Evolutionary conservation across 1,284 basidiomycete genomes (phyloP).

Genomic region (Paramarasmius palmivorus): DNA sequence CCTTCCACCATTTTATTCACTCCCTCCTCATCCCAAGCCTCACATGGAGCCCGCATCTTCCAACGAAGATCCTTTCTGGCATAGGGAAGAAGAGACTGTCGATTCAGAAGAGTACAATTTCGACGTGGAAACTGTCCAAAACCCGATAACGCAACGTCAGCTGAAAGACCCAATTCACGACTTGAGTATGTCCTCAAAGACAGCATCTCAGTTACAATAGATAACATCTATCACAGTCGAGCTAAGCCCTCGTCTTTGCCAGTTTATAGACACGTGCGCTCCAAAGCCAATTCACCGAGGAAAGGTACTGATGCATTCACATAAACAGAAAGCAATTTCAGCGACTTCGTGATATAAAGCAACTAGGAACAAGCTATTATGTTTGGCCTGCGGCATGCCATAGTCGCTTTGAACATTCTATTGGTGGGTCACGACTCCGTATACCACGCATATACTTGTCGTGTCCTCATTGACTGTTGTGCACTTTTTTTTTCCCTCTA

Average conservation of each 20-base stretch:
- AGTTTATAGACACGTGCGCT: conserved; percentile 51
- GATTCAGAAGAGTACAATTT: no score
- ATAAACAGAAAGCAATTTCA: conserved; percentile 57
- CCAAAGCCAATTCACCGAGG: background rate
- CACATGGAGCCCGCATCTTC: no score
- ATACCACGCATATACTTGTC: background rate
- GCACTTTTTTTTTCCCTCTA: background rate
- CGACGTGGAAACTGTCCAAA: no score
- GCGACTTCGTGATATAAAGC: conserved; percentile 71
- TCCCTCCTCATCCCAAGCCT: no score
- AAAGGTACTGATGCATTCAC: no score
- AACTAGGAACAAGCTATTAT: conserved; percentile 72
- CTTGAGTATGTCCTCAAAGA: conserved; percentile 37
- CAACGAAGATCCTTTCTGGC: no score
- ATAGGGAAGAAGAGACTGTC: no score
- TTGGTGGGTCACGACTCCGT: conserved; percentile 45
- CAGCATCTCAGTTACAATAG: background rate
- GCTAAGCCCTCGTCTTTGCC: conserved; percentile 32
- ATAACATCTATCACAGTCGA: conserved; percentile 27
- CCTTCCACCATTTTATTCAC: no score
- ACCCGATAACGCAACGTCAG: conserved; percentile 11
- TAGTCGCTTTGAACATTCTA: conserved; percentile 77
- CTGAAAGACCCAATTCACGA: conserved; percentile 51
- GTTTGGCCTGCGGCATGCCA: conserved; percentile 78
- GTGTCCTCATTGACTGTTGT: background rate